Evolutionary conservation across 768 basidiomycete species (phyloP), one percentile per base, ranked within the genome.

Genomic region (Hericium erinaceus): DNA sequence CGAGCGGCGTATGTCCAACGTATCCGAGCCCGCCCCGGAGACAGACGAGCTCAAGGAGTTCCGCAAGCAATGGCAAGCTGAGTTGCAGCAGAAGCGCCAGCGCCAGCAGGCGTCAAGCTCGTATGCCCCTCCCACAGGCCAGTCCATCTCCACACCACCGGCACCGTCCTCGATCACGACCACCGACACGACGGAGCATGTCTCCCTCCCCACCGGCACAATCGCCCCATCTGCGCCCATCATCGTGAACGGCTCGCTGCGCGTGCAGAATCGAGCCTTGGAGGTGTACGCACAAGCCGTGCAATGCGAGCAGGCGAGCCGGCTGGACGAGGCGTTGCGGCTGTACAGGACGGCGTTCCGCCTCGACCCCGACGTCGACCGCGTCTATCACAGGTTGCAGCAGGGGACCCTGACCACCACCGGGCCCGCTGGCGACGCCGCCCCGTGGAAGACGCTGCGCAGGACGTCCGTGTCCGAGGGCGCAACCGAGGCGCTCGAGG

Each of bases 271-370:
- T 46, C 72, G 67, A 50, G 89, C 90, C 4, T 72, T 92, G 48
- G 78, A 79, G 9, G 63, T 84, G 12, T 97, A 95, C 68, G 71
- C 78, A 28, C 75, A 72, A 18, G 93, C 93, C 9, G 77, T 92
- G 33, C 75, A 81, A 40, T 75, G 80, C 49, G 93, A 97, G 68
- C 87, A 90, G 66, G 72, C 71, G 48, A 83, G 91, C 40, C 74
- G 87, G 58, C 74, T 92, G 52, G 87, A 93, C 61, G 81, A 86
- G 38, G 93, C 93, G 11, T 70, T 93, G 10, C 65, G 70, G 24
- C 71, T 92, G 8, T 97, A 95, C 65, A 83, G 90, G 10, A 80
- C 82, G 60, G 90, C 90, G 2, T 94, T 93, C 68, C 81, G 85
- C 54, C 72, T 87, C 71, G 80, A 93, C 58, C 74, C 85, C 39